These are phyloP conservation scores for Hymenoscyphus linearis DNA, from an alignment of 2,329 filamentous ascomycete genomes.

Conservation along the genomic window DNA sequence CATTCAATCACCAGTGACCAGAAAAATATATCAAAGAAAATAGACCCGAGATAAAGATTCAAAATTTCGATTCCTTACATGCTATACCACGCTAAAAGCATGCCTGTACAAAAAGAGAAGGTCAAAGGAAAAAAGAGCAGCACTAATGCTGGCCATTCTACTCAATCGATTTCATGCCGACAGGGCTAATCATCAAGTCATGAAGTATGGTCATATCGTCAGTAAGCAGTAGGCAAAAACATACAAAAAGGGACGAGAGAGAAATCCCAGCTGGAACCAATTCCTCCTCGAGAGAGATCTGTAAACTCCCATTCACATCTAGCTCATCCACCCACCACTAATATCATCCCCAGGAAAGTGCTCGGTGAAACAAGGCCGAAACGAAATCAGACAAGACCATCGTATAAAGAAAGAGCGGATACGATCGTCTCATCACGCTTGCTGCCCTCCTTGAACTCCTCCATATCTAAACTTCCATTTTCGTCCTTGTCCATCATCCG, in stretches of 20 bases:
- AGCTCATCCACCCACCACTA: not conserved
- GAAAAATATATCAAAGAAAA: not conserved
- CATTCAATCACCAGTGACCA: no score
- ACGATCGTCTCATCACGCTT: conserved; percentile 99
- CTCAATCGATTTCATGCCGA: not conserved
- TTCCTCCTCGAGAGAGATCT: not conserved
- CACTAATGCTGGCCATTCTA: not conserved
- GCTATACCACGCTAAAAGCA: not conserved
- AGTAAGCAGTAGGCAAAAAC: not conserved
- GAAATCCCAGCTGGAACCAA: not conserved
- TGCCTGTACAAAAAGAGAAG: not conserved
- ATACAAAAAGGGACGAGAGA: conserved; percentile 4
- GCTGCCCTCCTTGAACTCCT: conserved; percentile 98
- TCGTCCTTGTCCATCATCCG: conserved; percentile 99
- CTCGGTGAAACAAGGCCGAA: not conserved
- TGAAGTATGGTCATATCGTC: conserved; percentile 3
- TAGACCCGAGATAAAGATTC: not conserved
- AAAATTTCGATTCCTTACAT: not conserved
- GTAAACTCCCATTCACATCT: not conserved
- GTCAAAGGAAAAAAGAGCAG: not conserved
- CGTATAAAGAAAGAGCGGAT: conserved; percentile 91
- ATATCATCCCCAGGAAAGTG: not conserved
- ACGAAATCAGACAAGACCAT: conserved; percentile 71
- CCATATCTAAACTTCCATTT: conserved; percentile 93
- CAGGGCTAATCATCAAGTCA: conserved; percentile 1